Conservation (phyloP, 2,329 filamentous ascomycete genomes). For the Xylariaceae sp. region DNA sequence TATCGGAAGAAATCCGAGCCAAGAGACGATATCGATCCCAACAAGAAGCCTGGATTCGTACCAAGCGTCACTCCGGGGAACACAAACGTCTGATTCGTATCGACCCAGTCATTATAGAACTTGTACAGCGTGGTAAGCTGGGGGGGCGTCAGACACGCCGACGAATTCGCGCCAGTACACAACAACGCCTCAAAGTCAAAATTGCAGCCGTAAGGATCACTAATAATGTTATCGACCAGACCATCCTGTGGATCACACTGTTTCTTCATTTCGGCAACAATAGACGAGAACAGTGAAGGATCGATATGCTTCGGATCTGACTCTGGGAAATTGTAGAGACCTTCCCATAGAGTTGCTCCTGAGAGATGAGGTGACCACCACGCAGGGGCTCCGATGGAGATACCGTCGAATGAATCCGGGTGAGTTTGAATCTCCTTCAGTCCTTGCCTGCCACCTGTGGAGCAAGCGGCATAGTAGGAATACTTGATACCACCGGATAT, state of each 20-base stretch:
- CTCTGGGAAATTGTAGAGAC: conserved; percentile 50
- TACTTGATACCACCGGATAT: conserved; percentile 45
- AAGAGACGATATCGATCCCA: conserved; percentile 24
- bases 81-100: conserved; percentile 35
- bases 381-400: conserved; percentile 57
- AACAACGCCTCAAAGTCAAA: conserved; percentile 47
- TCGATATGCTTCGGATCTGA: conserved; percentile 50
- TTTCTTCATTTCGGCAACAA: conserved; percentile 48
- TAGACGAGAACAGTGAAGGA: conserved; percentile 45
- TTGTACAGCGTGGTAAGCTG: conserved; percentile 46
- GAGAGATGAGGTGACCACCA: conserved; percentile 56
- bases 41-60: conserved; percentile 28
- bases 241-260: conserved; percentile 54
- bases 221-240: conserved; percentile 49
- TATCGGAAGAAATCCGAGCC: conserved; percentile 33
- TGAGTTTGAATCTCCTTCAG: conserved; percentile 58
- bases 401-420: conserved; percentile 63
- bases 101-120: conserved; percentile 39
- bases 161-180: conserved; percentile 36
- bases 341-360: conserved; percentile 46
- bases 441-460: conserved; percentile 65
- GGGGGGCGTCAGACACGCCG: conserved; percentile 46
- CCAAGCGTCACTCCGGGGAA: conserved; percentile 38
- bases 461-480: conserved; percentile 64
- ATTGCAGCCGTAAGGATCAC: conserved; percentile 48